Evolutionary conservation across 2,329 filamentous ascomycete genomes (phyloP), one percentile per base, ranked within the genome.

Genomic region (Claviceps sp.): DNA sequence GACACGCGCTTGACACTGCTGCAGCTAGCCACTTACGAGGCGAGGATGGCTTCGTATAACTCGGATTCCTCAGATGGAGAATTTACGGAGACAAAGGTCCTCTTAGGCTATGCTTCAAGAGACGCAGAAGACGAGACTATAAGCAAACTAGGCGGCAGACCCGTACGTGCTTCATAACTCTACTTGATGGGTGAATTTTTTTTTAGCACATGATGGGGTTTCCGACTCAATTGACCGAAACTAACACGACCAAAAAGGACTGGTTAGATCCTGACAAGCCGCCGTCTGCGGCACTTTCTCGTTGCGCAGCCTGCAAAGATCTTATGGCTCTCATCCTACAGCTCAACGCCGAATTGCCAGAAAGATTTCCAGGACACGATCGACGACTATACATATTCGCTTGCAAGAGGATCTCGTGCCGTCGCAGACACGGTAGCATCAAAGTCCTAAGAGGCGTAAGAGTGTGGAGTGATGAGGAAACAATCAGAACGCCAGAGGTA

Each of bases 321-420:
- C 70, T 88, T 50, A 89, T 96, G 80, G 83, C 81, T 1, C 76
- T 97, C 11, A 78, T 98, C 3, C 78, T 98, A 47, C 89, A 98
- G 68, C 78, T 98, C 30, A 89, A 98, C 68, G 90, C 82, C 61
- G 89, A 96, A 64, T 76, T 97, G 3, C 90, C 89, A 14, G 85
- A 91, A 52, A 77, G 81, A 48, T 96, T 95, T 62, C 86, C 89
- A 1, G 82, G 84, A 52, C 88, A 97, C 68, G 89, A 96, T 62
- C 78, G 93, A 59, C 81, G 91, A 56, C 66, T 98, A 17, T 97
- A 96, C 63, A 75, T 98, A 13, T 89, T 95, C 66, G 80, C 80
- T 17, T 98, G 93, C 67, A 78, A 82, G 54, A 77, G 80, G 58
- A 87, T 87, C 65, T 73, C 80, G 11, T 98, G 93, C 64, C 80